Base-by-base conservation (phyloP, 495 filamentous ascomycete species). In the Xylaria acuta region DNA sequence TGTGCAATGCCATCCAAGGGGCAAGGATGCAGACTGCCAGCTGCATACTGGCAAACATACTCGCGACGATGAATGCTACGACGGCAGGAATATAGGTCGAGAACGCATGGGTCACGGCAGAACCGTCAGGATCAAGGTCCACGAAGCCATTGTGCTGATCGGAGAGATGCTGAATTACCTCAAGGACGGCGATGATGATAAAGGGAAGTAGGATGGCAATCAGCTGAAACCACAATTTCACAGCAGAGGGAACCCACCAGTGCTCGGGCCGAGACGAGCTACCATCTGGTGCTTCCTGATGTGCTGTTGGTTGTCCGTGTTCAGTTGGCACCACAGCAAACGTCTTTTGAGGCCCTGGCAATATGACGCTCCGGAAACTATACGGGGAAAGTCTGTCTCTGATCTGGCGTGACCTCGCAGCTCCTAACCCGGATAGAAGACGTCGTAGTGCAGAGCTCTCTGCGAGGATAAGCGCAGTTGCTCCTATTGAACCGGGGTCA, bases 71-170 rank as follows among this genome's bases (percentile, higher is more conserved):
- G 36, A 73, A 62, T 5, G 72, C 72, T 11, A 73, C 47, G 3
- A 69, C 72, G 11, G 72, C 67, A 20, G 72, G 72, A 5, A 73
- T 43, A 53, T 73, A 73, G 5, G 72, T 73, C 16, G 72, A 58
- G n/a, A 73, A 63, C 7, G 16, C 72, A 38, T 64, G 30, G 14
- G 67, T 22, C 12, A 34, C 69, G 14, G 66, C 49, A 7, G 41
- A 67, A 47, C 64, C 64, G 20, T 34, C 2, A 20, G 47, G 5
- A 8, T 38, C 43, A 22, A 70, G 43, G 18, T 41, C 38, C 6
- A 70, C 40, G 40, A 73, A 73, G 27, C 72, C 72, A 25, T 67
- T 43, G n/a, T 64, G 32, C 12, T 45, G 38, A 34, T 73, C 72
- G 16, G 72, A 73, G 22, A 70, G 51, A 11, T 51, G 72, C 30